Conservation (phyloP, 352 stramenopile species). For the Phytophthora sansomeana region DNA sequence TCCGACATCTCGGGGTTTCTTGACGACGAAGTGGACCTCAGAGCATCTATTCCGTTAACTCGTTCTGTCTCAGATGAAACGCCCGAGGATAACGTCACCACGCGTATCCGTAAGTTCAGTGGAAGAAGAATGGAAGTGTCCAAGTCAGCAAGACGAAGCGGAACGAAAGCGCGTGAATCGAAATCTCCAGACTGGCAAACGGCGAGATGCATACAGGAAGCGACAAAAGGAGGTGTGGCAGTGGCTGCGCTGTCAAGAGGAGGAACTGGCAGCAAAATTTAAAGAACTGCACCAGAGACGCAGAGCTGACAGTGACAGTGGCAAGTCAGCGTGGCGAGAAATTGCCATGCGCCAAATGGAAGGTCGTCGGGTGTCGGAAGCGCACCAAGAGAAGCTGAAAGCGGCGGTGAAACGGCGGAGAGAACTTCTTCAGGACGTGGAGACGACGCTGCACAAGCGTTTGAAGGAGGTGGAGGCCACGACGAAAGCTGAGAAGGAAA, state of each 20-base stretch:
- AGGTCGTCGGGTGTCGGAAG: slow-evolving; percentile 11
- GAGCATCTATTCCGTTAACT: background rate
- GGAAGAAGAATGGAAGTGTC: background rate
- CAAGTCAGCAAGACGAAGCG: slow-evolving; percentile 2
- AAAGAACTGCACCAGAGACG: slow-evolving; percentile 12
- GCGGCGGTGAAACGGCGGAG: slow-evolving; percentile 18
- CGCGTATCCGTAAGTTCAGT: background rate
- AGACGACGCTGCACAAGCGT: slow-evolving; percentile 14
- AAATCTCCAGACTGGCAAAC: slow-evolving; percentile 27
- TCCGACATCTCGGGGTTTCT: slow-evolving; percentile 26
- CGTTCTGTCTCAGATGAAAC: slow-evolving; percentile 4
- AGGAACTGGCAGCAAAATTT: slow-evolving; percentile 20
- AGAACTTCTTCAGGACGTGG: slow-evolving; percentile 24
- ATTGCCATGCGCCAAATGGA: slow-evolving; percentile 29
- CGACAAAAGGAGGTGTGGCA: slow-evolving; percentile 27
- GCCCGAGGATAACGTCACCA: slow-evolving; percentile 6
- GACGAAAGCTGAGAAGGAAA: background rate
- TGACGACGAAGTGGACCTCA: slow-evolving; percentile 14
- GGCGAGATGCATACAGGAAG: slow-evolving; percentile 28
- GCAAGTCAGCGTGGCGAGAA: slow-evolving; percentile 18
- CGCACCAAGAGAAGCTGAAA: slow-evolving; percentile 23
- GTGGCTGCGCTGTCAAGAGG: slow-evolving; percentile 19
- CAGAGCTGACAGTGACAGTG: background rate
- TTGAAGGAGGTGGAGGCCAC: slow-evolving; percentile 13
- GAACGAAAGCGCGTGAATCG: slow-evolving; percentile 20